Evolutionary conservation across 176 grass and related monocot species (phyloP).

Genomic region (Hsuehochloa calcarea): DNA sequence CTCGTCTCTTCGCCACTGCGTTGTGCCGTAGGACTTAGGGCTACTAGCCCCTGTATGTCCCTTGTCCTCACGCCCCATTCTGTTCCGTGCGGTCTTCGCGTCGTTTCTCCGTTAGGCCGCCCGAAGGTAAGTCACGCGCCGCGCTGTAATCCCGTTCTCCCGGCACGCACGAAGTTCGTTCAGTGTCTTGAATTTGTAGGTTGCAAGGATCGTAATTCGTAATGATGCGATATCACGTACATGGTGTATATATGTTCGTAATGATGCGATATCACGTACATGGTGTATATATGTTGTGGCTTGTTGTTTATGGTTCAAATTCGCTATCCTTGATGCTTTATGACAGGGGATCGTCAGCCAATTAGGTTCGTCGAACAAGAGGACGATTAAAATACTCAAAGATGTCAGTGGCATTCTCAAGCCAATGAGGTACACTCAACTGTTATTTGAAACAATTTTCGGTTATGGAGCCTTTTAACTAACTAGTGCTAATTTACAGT

Average conservation of each 20-base stretch:
- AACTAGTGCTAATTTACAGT: neutral
- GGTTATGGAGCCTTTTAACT: neutral
- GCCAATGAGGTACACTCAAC: slow-evolving; percentile 51
- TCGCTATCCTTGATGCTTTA: neutral
- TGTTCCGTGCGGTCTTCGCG: neutral
- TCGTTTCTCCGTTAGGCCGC: neutral
- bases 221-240: neutral
- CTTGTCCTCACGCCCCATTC: neutral
- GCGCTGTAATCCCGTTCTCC: neutral
- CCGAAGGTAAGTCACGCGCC: neutral
- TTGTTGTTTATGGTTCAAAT: neutral
- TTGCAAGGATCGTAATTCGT: neutral
- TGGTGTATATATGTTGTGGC: neutral
- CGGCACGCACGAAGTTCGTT: no score
- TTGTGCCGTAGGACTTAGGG: neutral
- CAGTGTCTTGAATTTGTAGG: neutral
- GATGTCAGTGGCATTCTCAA: slow-evolving; percentile 78
- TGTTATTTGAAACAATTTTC: neutral
- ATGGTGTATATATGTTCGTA: neutral
- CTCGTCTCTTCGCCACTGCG: neutral
- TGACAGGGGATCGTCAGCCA: slow-evolving; percentile 51
- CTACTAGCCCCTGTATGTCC: neutral
- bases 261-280: neutral
- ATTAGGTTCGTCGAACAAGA: slow-evolving; percentile 47
- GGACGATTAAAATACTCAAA: slow-evolving; percentile 54